Conservation (phyloP, 495 filamentous ascomycete genomes). For the Lasiosphaeriaceae sp. region DNA sequence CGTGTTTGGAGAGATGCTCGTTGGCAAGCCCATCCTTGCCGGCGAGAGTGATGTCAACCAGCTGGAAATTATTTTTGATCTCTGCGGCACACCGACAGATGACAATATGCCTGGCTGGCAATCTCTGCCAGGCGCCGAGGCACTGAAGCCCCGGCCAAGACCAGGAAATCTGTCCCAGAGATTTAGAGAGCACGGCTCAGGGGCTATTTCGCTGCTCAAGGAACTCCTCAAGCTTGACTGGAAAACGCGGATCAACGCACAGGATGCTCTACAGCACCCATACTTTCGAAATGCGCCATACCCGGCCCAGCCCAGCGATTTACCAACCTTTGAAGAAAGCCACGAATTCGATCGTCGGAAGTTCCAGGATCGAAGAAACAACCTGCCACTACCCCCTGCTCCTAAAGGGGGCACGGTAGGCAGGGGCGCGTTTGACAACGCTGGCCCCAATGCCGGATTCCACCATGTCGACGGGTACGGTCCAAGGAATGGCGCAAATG, state of each 20-base stretch:
- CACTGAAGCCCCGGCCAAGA: conserved; percentile 59
- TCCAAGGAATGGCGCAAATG: conserved; percentile 38
- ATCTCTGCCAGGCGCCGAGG: conserved; percentile 74
- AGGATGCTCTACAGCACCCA: conserved; percentile 87
- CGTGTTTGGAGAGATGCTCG: conserved; percentile 98
- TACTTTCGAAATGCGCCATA: conserved; percentile 79
- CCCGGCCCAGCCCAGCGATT: conserved; percentile 75
- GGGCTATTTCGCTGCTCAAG: conserved; percentile 72
- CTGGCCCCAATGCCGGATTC: conserved; percentile 45
- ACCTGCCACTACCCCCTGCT: conserved; percentile 65
- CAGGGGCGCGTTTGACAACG: conserved; percentile 57
- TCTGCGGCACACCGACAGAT: conserved; percentile 89
- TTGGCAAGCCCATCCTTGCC: conserved; percentile 85
- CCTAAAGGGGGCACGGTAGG: conserved; percentile 87
- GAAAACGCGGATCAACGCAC: conserved; percentile 82
- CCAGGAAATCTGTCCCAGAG: conserved; percentile 62
- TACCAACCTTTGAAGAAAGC: conserved; percentile 87
- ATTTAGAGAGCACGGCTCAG: conserved; percentile 62
- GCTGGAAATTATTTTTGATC: conserved; percentile 82
- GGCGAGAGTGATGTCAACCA: conserved; percentile 88
- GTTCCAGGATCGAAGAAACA: conserved; percentile 72
- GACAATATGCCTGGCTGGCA: conserved; percentile 93
- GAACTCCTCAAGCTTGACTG: conserved; percentile 88
- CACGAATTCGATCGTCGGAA: conserved; percentile 93
- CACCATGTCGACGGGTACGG: conserved; percentile 39